phyloP scores from a whole-genome alignment of 139 green algal species.

The Chlorella vulgaris region DNA sequence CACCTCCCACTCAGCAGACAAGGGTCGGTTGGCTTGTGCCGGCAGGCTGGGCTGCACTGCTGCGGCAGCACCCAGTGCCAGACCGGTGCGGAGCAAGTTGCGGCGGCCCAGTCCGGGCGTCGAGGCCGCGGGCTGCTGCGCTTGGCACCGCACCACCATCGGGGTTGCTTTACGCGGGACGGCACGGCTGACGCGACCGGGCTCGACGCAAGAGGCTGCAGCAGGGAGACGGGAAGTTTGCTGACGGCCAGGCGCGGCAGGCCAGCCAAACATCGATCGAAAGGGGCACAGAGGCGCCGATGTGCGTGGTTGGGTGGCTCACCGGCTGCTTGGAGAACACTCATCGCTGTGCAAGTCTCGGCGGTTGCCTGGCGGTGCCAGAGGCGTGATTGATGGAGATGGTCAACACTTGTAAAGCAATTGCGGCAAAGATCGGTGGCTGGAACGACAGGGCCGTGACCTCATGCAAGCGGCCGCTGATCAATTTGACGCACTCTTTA shows the following conservation, averaged over 20 bases:
- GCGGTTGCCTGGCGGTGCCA: too few species aligned
- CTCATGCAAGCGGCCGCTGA: too few species aligned
- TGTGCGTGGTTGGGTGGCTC: too few species aligned
- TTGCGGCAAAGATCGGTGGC: too few species aligned
- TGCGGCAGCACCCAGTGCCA: conserved; percentile 18
- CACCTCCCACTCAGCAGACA: conserved; percentile 72
- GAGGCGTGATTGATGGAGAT: too few species aligned
- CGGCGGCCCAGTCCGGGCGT: conserved; percentile 16
- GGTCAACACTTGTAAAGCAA: too few species aligned
- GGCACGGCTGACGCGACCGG: background rate
- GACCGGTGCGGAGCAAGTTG: conserved; percentile 26
- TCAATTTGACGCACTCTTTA: too few species aligned
- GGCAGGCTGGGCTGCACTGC: conserved; percentile 34
- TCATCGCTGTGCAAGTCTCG: too few species aligned
- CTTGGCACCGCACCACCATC: background rate
- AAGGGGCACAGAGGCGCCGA: too few species aligned
- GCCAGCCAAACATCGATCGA: too few species aligned
- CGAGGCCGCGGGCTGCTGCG: background rate
- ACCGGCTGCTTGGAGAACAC: too few species aligned
- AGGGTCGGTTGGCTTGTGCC: conserved; percentile 54
- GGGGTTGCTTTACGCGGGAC: background rate
- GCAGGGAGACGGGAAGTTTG: background rate
- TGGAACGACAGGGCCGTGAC: too few species aligned
- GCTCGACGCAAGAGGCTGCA: conserved; percentile 8
- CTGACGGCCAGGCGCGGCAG: background rate